These are phyloP conservation scores for Suhomyces atakaporum DNA, from an alignment of 1,139 yeast genomes.

Conservation along the genomic window DNA sequence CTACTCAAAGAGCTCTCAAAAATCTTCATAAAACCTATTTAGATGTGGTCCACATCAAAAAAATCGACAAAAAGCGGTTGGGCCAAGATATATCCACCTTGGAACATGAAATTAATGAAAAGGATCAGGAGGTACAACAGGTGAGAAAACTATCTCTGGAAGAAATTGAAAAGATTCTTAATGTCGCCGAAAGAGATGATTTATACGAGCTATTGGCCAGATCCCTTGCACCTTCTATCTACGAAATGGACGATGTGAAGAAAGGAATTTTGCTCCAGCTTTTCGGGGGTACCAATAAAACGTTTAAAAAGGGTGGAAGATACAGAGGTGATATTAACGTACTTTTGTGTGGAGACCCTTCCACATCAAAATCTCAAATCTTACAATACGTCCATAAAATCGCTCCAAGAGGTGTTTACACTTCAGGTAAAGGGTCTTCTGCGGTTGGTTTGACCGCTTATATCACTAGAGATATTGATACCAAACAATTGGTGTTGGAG, in stretches of 20 bases:
- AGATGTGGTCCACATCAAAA: slow-evolving; percentile 91
- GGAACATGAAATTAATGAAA: slow-evolving; percentile 42
- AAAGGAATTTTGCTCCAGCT: slow-evolving; percentile 90
- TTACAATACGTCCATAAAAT: slow-evolving; percentile 94
- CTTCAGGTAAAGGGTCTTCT: slow-evolving; percentile 98
- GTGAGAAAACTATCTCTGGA: slow-evolving; percentile 65
- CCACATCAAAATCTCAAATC: slow-evolving; percentile 93
- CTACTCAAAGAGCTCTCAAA: slow-evolving; percentile 82
- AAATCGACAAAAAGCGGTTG: slow-evolving; percentile 77
- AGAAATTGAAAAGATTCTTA: slow-evolving; percentile 65
- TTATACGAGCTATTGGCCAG: slow-evolving; percentile 86
- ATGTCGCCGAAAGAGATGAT: slow-evolving; percentile 68
- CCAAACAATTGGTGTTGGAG: slow-evolving; percentile 89
- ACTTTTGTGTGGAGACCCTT: slow-evolving; percentile 94
- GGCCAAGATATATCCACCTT: slow-evolving; percentile 79
- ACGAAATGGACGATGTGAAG: slow-evolving; percentile 93
- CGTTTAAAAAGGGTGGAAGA: slow-evolving; percentile 85
- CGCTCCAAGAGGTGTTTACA: slow-evolving; percentile 96
- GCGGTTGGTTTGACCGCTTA: slow-evolving; percentile 99
- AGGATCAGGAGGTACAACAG: slow-evolving; percentile 74
- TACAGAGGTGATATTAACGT: slow-evolving; percentile 95
- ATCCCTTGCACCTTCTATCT: slow-evolving; percentile 93
- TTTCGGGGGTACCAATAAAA: slow-evolving; percentile 94
- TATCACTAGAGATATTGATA: slow-evolving; percentile 90
- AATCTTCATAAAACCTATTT: slow-evolving; percentile 87